Base-by-base conservation (phyloP, 352 stramenopile genomes). In the Pythium phragmiticola region DNA sequence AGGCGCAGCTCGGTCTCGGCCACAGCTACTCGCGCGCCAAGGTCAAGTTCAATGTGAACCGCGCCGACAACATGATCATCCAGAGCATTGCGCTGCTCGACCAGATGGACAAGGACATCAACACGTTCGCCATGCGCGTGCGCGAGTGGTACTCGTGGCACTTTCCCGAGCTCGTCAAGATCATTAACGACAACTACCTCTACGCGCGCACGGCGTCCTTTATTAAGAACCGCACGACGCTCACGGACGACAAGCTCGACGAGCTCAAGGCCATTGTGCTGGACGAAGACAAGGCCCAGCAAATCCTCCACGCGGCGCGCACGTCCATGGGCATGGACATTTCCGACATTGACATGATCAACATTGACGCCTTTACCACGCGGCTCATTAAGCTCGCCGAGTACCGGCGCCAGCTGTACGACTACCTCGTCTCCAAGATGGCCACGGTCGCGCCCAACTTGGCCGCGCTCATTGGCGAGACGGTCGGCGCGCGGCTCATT, bases 61-160 rank as follows among this genome's bases (percentile, higher is more conserved):
- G 97, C 46, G 95, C 95, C 19, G 98, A 99, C 77, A 99, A 99
- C 80, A 99, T 99, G 98, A 99, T 99, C 76, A 99, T 99, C 78
- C 98, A 99, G 81, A 95, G 90, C 37, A 99, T 99, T 75, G 97
- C 92, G 64, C 84, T 99, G 23, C 82, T 99, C 14, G 98, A 99
- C 85, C 97, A 99, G 69, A 89, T 99, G 85, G 98, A 99, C 85
- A 99, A 99, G 87, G 98, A 99, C 82, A 91, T 99, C 55, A 99
- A 99, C 82, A 99, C 98, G 53, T 99, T 99, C 76, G 95, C 97
- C 54, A 99, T 99, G 98, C 90, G 98, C 61, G 93, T 99, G 59
- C 89, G 97, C 50, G 98, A 99, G 80, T 99, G 98, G 98, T 99
- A 99, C 87, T 98, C 90, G 75, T 99, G 97, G 98, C 98, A 99